Conservation (phyloP, 805 yeast species). For the Candida ponderosae region DNA sequence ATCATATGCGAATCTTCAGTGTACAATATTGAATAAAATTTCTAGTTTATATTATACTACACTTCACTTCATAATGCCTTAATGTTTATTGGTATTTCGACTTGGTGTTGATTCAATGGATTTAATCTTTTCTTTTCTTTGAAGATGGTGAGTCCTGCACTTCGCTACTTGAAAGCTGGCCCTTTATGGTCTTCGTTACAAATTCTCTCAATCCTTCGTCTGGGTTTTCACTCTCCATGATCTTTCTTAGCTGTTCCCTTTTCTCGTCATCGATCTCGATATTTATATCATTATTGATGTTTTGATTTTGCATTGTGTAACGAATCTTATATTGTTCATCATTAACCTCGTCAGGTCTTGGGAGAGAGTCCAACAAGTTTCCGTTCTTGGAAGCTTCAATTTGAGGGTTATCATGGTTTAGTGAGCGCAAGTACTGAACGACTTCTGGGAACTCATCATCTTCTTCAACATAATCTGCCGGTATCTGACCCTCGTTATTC, state of each 20-base stretch:
- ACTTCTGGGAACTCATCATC: conserved; percentile 83
- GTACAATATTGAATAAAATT: too few relatives aligned
- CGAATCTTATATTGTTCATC: conserved; percentile 39
- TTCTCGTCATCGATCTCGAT: conserved; percentile 45
- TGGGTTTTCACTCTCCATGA: conserved; percentile 72
- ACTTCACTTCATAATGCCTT: too few relatives aligned
- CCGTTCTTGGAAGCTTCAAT: conserved; percentile 7
- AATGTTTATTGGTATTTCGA: too few relatives aligned
- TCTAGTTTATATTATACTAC: too few relatives aligned
- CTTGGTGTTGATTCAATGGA: too few relatives aligned
- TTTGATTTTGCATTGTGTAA: conserved; percentile 44
- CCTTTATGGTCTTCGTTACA: conserved; percentile 57
- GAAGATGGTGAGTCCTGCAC: conserved; percentile 21
- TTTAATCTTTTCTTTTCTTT: conserved; percentile 26
- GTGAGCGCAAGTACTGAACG: conserved; percentile 48
- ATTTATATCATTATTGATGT: conserved; percentile 27
- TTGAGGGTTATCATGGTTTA: conserved; percentile 24
- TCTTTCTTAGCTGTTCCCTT: conserved; percentile 57
- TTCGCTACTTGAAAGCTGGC: conserved; percentile 30
- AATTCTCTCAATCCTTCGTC: conserved; percentile 69
- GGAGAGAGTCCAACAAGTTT: conserved; percentile 5
- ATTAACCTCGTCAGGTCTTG: conserved; percentile 20
- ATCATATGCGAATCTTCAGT: too few relatives aligned
- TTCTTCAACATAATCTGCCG: conserved; percentile 69
- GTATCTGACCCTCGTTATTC: conserved; percentile 70